These are phyloP conservation scores for Hypoxylon fuscum DNA, from an alignment of 495 filamentous ascomycete genomes.

Conservation along the genomic window DNA sequence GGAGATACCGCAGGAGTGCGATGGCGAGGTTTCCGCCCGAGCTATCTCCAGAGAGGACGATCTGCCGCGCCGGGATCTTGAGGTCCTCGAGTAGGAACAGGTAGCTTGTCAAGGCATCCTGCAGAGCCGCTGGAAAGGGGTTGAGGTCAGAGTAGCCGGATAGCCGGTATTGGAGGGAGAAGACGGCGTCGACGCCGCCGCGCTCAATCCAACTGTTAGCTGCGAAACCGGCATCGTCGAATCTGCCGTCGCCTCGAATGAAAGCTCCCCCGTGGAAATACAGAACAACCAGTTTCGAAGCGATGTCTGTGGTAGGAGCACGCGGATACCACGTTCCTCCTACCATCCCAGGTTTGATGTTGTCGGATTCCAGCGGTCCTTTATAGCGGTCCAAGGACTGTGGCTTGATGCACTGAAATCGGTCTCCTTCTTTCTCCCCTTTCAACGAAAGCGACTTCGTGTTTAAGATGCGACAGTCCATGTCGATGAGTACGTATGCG, in stretches of 20 bases:
- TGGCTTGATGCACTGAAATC: conserved; percentile 25
- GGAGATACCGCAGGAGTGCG: conserved; percentile 50
- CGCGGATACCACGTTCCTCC: conserved; percentile 36
- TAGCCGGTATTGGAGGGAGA: conserved; percentile 58
- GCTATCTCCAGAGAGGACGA: conserved; percentile 42
- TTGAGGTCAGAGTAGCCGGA: conserved; percentile 37
- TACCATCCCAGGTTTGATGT: conserved; percentile 21
- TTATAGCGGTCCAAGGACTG: conserved; percentile 11
- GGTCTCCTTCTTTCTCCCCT: conserved; percentile 20
- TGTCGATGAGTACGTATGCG: conserved; percentile 3
- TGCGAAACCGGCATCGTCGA: conserved; percentile 34
- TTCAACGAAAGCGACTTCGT: conserved; percentile 19
- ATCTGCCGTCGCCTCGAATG: conserved; percentile 50
- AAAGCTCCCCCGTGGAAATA: conserved; percentile 68
- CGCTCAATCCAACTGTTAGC: conserved; percentile 27
- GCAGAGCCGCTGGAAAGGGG: conserved; percentile 56
- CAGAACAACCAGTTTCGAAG: conserved; percentile 51
- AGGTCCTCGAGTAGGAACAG: conserved; percentile 49
- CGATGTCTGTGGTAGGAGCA: conserved; percentile 4
- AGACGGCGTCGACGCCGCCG: conserved; percentile 35
- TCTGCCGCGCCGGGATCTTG: conserved; percentile 39
- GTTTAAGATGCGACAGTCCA: conserved; percentile 12
- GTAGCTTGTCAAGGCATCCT: too few species aligned
- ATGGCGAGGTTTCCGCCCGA: conserved; percentile 46
- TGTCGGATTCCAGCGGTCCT: conserved; percentile 16